These are phyloP conservation scores for Rhinocladiella mackenziei DNA, from an alignment of 2,329 filamentous ascomycete genomes.

Conservation along the genomic window DNA sequence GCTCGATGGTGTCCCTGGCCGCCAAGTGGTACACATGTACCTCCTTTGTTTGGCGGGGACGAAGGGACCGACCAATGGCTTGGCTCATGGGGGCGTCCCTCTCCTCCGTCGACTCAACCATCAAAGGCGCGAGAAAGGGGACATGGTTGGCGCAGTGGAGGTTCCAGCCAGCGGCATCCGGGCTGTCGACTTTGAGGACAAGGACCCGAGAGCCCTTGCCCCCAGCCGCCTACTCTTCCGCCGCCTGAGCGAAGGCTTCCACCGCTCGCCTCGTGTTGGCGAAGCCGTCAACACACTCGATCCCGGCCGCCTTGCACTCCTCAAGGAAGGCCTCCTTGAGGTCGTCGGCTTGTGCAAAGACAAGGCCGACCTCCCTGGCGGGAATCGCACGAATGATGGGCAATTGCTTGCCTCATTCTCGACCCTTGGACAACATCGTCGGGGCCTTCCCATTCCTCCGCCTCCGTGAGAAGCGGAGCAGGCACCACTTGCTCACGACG, in stretches of 20 bases:
- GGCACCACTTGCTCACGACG: too few relatives aligned
- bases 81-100: constrained; percentile 60
- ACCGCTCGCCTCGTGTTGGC: constrained; percentile 36
- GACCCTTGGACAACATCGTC: constrained; percentile 35
- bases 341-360: constrained; percentile 50
- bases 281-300: constrained; percentile 36
- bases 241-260: constrained; percentile 40
- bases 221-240: constrained; percentile 32
- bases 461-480: too few relatives aligned
- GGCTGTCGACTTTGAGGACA: constrained; percentile 54
- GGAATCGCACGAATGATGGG: constrained; percentile 42
- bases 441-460: neutral
- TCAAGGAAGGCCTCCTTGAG: constrained; percentile 13
- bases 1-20: constrained; percentile 8
- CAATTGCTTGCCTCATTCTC: constrained; percentile 48
- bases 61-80: constrained; percentile 57
- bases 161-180: constrained; percentile 61
- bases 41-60: constrained; percentile 55
- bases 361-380: constrained; percentile 45
- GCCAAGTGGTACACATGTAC: constrained; percentile 56
- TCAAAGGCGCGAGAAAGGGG: constrained; percentile 58
- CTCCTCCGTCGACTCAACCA: constrained; percentile 48
- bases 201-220: constrained; percentile 45
- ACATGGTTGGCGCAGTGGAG: constrained; percentile 61
- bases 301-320: constrained; percentile 10